Evolutionary conservation across 148 eudicot species (phyloP).

Genomic region (Cornus florida): DNA sequence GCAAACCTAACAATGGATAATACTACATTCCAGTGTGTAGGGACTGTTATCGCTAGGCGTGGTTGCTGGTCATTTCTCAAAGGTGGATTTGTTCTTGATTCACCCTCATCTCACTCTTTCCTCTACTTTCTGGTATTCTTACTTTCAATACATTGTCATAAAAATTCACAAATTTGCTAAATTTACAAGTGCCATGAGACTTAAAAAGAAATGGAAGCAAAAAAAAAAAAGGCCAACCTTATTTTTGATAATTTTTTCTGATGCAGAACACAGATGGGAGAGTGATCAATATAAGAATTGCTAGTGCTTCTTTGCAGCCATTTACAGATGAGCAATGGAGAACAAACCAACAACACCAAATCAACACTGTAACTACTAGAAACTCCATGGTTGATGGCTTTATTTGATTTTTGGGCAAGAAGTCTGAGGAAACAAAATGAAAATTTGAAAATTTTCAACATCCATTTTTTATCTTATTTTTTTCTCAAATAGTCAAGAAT

Average conservation of each 20-base stretch:
- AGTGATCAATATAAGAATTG: slow-evolving; percentile 38
- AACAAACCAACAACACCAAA: slow-evolving; percentile 52
- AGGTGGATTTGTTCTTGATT: slow-evolving; percentile 67
- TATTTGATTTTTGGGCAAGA: background rate
- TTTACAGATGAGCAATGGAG: slow-evolving; percentile 71
- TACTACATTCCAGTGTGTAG: slow-evolving; percentile 40
- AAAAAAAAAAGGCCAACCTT: too few species aligned
- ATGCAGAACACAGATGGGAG: slow-evolving; percentile 37
- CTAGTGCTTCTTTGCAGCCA: slow-evolving; percentile 68
- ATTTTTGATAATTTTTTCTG: background rate
- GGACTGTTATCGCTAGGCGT: slow-evolving; percentile 52
- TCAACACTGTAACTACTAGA: slow-evolving; percentile 37
- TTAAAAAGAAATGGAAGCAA: too few species aligned
- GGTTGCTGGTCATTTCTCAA: slow-evolving; percentile 88
- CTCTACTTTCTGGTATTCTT: slow-evolving; percentile 52
- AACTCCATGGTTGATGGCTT: background rate
- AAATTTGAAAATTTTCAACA: background rate
- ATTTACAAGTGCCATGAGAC: background rate
- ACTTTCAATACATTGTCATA: background rate
- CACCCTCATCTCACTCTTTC: slow-evolving; percentile 35
- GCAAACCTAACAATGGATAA: slow-evolving; percentile 39
- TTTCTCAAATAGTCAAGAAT: background rate
- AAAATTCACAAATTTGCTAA: background rate
- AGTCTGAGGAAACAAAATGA: background rate
- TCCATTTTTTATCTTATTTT: too few species aligned